Evolutionary conservation across 306 rosid genomes (phyloP).

Genomic region (Castanea crenata): DNA sequence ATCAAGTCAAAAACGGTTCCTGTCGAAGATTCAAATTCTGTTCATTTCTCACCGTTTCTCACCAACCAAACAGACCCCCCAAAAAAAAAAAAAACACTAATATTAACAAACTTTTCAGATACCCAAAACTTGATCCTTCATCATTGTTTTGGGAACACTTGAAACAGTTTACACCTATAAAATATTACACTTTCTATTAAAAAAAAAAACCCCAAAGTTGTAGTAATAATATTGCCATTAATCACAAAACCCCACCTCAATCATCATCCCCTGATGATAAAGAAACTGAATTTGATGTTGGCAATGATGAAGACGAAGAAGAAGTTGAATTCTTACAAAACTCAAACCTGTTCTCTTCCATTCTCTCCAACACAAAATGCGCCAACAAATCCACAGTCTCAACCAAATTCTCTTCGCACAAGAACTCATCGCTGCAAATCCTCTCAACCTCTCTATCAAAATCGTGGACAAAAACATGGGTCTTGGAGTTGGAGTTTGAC

Average conservation of each 20-base stretch:
- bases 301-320: slow-evolving; percentile 10
- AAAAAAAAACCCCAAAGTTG: not conserved
- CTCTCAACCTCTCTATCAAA: slow-evolving; percentile 71
- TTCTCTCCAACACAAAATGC: slow-evolving; percentile 54
- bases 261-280: slow-evolving; percentile 18
- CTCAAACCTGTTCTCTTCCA: not conserved
- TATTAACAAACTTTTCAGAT: not conserved
- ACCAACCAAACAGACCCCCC: slow-evolving; percentile 2
- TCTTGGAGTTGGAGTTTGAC: slow-evolving; percentile 1
- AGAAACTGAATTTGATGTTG: slow-evolving; percentile 18
- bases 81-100: not conserved
- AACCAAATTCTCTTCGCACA: slow-evolving; percentile 72
- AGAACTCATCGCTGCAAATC: slow-evolving; percentile 70
- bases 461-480: slow-evolving; percentile 88
- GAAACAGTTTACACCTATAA: slow-evolving; percentile 13
- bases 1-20: not conserved
- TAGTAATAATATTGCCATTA: slow-evolving; percentile 27
- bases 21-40: slow-evolving; percentile 20
- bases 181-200: slow-evolving; percentile 23
- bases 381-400: slow-evolving; percentile 53
- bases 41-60: slow-evolving; percentile 3
- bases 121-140: slow-evolving; percentile 14
- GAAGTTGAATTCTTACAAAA: slow-evolving; percentile 50
- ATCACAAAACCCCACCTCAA: slow-evolving; percentile 3
- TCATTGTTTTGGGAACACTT: not conserved